Conservation (phyloP, 106 monocot genomes). For the Allium fistulosum region DNA sequence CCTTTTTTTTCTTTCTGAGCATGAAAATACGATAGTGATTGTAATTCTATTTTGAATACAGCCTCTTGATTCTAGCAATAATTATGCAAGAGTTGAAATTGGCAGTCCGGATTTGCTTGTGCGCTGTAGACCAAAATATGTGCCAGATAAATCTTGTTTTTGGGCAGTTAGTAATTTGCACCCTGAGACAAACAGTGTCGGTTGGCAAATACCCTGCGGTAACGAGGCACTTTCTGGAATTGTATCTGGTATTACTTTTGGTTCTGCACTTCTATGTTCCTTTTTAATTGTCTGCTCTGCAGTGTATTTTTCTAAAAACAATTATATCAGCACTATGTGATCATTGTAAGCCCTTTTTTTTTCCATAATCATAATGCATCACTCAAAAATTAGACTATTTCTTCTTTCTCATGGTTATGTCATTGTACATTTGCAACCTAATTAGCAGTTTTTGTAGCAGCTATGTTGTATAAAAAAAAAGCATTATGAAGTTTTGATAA, state of each 20-base stretch:
- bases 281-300: conserved; percentile 37
- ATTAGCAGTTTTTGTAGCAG: too few species aligned
- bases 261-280: conserved; percentile 38
- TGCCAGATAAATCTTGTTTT: conserved; percentile 11
- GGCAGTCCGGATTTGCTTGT: conserved; percentile 29
- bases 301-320: conserved; percentile 11
- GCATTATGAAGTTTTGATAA: too few species aligned
- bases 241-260: conserved; percentile 46
- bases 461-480: too few species aligned
- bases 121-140: conserved; percentile 25
- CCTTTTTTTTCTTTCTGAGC: too few species aligned
- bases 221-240: conserved; percentile 25
- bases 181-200: conserved; percentile 4
- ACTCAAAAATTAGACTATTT: too few species aligned
- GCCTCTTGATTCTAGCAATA: conserved; percentile 41
- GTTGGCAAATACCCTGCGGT: conserved; percentile 59
- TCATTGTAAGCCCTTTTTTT: not conserved
- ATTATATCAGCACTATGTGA: not conserved
- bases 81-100: conserved; percentile 36
- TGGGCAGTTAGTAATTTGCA: conserved; percentile 21
- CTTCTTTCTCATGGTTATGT: too few species aligned
- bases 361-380: not conserved
- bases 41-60: conserved; percentile 17
- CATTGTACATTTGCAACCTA: too few species aligned
- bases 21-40: not conserved